Percentiles rank a stretch among this genome's conserved stretches.
These are phyloP conservation scores for Orbilia oligospora DNA, from an alignment of 2,329 filamentous ascomycete genomes.

Conservation along the genomic window DNA sequence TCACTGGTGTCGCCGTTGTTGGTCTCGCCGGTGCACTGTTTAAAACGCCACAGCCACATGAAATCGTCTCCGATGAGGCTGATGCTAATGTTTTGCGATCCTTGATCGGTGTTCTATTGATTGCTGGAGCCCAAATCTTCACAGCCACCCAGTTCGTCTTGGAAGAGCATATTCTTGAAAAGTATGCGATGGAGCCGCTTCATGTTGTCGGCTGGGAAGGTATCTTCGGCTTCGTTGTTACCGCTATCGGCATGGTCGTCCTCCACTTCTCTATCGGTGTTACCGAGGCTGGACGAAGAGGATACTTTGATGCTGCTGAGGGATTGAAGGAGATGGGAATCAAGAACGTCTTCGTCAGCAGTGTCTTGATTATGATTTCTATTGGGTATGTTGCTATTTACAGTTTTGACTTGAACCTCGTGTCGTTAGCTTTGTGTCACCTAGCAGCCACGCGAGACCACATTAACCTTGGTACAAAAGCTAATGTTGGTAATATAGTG, in stretches of 20 bases:
- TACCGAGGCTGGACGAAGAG: slow-evolving; percentile 80
- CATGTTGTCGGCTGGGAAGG: slow-evolving; percentile 97
- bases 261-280: slow-evolving; percentile 83
- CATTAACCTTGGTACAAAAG: not conserved
- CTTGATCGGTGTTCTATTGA: slow-evolving; percentile 86
- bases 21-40: slow-evolving; percentile 89
- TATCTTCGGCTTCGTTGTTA: slow-evolving; percentile 87
- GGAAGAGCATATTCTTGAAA: slow-evolving; percentile 91
- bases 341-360: slow-evolving; percentile 81
- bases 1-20: slow-evolving; percentile 88
- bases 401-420: too few relatives aligned
- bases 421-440: too few relatives aligned
- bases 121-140: slow-evolving; percentile 95
- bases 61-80: slow-evolving; percentile 64
- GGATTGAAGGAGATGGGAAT: slow-evolving; percentile 85
- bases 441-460: not conserved
- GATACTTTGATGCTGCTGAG: slow-evolving; percentile 91
- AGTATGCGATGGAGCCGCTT: slow-evolving; percentile 84
- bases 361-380: slow-evolving; percentile 93
- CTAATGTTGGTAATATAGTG: slow-evolving; percentile 69
- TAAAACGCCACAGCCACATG: slow-evolving; percentile 73
- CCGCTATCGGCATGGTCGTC: slow-evolving; percentile 82
- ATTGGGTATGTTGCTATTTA: slow-evolving; percentile 79
- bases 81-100: slow-evolving; percentile 74
- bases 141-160: slow-evolving; percentile 96